Evolutionary conservation across 768 basidiomycete species (phyloP).

Genomic region (Naganishia antarctica): DNA sequence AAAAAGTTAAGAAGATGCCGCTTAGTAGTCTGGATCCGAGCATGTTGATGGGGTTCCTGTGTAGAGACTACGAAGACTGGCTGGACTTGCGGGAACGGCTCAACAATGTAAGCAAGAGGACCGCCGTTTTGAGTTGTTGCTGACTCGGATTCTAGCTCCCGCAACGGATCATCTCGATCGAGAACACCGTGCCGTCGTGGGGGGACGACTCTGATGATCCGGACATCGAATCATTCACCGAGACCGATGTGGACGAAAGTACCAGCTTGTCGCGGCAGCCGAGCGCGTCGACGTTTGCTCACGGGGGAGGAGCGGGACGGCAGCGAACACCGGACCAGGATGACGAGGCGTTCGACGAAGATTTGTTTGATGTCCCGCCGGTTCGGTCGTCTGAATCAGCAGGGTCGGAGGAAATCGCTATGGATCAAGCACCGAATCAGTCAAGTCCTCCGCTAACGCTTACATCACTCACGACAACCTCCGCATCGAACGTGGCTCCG

Average conservation of each 20-base stretch:
- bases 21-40: constrained; percentile 86
- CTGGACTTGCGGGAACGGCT: constrained; percentile 69
- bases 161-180: constrained; percentile 73
- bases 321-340: too few relatives aligned
- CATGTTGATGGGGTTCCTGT: constrained; percentile 91
- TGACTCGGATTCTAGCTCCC: constrained; percentile 50
- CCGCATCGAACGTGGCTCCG: neutral
- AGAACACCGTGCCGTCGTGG: constrained; percentile 84
- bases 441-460: neutral
- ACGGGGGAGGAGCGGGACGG: too few relatives aligned
- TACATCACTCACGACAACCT: neutral
- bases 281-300: neutral
- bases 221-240: constrained; percentile 77
- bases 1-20: constrained; percentile 93
- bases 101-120: constrained; percentile 58
- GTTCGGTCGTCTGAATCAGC: too few relatives aligned
- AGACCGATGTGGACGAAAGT: constrained; percentile 53
- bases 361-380: too few relatives aligned
- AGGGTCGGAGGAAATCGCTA: too few relatives aligned
- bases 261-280: neutral
- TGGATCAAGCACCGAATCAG: too few relatives aligned
- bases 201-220: constrained; percentile 60
- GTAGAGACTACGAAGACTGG: constrained; percentile 79
- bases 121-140: neutral
- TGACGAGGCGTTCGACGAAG: too few relatives aligned